A percentile compares a stretch with the other conserved stretches of the same genome.
Conservation (phyloP, 306 rosid genomes). For the Alnus glutinosa region DNA sequence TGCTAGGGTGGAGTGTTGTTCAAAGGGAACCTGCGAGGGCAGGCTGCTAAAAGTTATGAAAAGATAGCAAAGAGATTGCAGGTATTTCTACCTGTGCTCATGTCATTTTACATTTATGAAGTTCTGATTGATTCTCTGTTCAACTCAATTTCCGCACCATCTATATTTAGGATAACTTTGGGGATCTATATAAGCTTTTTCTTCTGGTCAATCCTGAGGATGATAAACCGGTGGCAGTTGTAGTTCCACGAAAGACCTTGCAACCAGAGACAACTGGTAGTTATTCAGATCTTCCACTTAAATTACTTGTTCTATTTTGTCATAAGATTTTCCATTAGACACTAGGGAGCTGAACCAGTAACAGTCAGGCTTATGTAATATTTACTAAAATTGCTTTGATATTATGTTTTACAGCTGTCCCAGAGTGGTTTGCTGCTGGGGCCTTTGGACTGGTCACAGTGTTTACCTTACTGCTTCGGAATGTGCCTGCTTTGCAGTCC, state of each 20-base stretch:
- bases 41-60: slow-evolving; percentile 82
- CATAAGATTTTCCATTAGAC: neutral
- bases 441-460: slow-evolving; percentile 90
- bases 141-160: slow-evolving; percentile 21
- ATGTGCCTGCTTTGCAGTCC: slow-evolving; percentile 91
- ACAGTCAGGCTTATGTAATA: slow-evolving; percentile 18
- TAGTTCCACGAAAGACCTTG: slow-evolving; percentile 81
- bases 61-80: slow-evolving; percentile 81
- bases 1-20: slow-evolving; percentile 88
- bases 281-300: slow-evolving; percentile 23
- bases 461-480: slow-evolving; percentile 83
- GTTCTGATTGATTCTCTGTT: slow-evolving; percentile 21
- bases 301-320: neutral
- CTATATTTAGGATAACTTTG: slow-evolving; percentile 69
- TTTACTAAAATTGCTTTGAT: slow-evolving; percentile 13
- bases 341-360: neutral
- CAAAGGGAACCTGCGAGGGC: slow-evolving; percentile 94
- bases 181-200: slow-evolving; percentile 82
- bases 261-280: slow-evolving; percentile 92
- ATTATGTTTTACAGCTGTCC: slow-evolving; percentile 66
- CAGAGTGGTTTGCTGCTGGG: slow-evolving; percentile 96
- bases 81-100: slow-evolving; percentile 35
- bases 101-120: slow-evolving; percentile 11
- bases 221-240: slow-evolving; percentile 94
- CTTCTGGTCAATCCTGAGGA: slow-evolving; percentile 95